Base-by-base conservation (phyloP, 306 rosid genomes). In the Malus orientalis region DNA sequence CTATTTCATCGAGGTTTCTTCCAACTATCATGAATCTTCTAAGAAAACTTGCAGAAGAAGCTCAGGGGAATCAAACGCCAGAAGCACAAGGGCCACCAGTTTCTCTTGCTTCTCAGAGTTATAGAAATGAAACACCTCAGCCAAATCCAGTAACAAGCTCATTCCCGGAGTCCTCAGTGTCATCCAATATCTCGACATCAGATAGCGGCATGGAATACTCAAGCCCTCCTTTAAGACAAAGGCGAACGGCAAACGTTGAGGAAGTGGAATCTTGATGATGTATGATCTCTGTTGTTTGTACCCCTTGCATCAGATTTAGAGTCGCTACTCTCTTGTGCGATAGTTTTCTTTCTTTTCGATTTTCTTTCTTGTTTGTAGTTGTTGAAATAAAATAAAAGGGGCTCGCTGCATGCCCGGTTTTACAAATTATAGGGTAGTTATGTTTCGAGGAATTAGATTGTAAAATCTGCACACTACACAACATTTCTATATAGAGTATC, bases 21-120 rank as follows among this genome's bases (percentile, higher is more conserved):
- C 97, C 98, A 67, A 85, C 94, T 18, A 53, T 90, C n/a, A 86
- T 91, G 90, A 89, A 91, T 88, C 89, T 94, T 75, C 76, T 94
- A 66, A 86, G 79, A 80, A 89, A 88, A 70, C 91, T 94, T 16
- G 89, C 94, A 4, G 97, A 94, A 86, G 89, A 86, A 86, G 93
- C 89, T 74, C 92, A 88, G 73, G 96, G 89, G 14, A 49, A 75
- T 75, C 66, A 85, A 73, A 65, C 77, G 33, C 76, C 89, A 20
- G 76, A 82, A 76, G 81, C 80, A 69, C 54, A 83, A 55, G 60
- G 80, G 70, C 73, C 83, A 6, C 79, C 89, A 33, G 75, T 71
- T 47, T 76, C 84, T 55, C 19, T 71, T 51, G 61, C 74, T 71
- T 33, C 89, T 69, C 92, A 86, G 82, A 63, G 78, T 76, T 79